Evolutionary conservation across 208 protist genomes (phyloP).

Genomic region (Paratrypanosoma confusum): DNA sequence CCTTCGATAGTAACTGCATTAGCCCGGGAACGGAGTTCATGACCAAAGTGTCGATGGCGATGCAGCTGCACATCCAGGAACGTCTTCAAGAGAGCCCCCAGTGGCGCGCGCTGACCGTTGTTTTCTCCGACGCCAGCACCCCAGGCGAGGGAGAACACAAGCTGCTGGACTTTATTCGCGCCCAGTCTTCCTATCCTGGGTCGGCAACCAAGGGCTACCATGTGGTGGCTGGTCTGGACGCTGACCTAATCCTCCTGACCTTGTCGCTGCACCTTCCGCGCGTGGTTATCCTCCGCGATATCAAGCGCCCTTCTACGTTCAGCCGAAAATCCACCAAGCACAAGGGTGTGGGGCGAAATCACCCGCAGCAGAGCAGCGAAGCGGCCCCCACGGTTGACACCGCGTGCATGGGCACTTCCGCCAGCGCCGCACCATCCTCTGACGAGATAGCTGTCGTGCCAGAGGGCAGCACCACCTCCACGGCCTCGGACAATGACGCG

Average conservation of each 20-base stretch:
- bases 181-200: slow-evolving; percentile 56
- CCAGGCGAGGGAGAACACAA: slow-evolving; percentile 97
- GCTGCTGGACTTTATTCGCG: slow-evolving; percentile 82
- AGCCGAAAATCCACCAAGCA: too few species aligned
- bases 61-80: slow-evolving; percentile 66
- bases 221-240: slow-evolving; percentile 97
- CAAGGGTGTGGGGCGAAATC: too few species aligned
- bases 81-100: slow-evolving; percentile 42
- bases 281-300: slow-evolving; percentile 88
- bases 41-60: slow-evolving; percentile 67
- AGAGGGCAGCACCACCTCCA: background rate
- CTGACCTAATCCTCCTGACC: slow-evolving; percentile 98
- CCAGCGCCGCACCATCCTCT: too few species aligned
- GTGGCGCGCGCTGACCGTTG: slow-evolving; percentile 82
- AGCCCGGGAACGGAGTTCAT: slow-evolving; percentile 99
- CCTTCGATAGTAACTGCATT: slow-evolving; percentile 97
- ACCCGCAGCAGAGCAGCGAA: too few species aligned
- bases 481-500: background rate
- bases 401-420: too few species aligned
- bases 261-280: slow-evolving; percentile 91
- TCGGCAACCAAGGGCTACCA: slow-evolving; percentile 86
- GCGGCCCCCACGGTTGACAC: too few species aligned
- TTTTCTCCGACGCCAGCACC: slow-evolving; percentile 89
- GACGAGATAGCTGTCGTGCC: background rate
- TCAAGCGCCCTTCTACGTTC: slow-evolving; percentile 11